Conservation (phyloP, 306 rosid genomes). For the Prinsepia uniflora region DNA sequence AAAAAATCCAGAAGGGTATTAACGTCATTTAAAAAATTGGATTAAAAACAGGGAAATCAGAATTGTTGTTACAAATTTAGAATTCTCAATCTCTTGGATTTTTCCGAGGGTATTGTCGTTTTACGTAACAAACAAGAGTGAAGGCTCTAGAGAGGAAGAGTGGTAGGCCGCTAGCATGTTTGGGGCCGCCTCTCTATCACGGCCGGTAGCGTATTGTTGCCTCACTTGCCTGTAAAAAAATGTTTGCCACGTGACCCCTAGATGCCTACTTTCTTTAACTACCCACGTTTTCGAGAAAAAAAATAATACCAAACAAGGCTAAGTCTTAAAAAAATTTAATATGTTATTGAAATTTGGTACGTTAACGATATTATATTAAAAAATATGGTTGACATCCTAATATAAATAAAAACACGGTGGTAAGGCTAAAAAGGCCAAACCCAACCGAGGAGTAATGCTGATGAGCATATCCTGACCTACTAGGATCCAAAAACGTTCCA, state of each 20-base stretch:
- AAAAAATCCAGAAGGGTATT: background rate
- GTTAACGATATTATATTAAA: no score
- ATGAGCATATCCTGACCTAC: background rate
- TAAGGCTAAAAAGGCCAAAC: no score
- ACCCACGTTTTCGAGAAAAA: no score
- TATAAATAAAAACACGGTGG: no score
- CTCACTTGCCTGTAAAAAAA: background rate
- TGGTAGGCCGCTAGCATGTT: background rate
- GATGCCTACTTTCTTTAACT: background rate
- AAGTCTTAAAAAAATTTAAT: no score
- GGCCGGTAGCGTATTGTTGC: background rate
- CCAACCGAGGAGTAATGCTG: no score
- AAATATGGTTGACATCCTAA: no score
- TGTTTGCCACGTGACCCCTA: constrained; percentile 12
- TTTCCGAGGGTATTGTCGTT: no score
- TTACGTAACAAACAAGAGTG: background rate
- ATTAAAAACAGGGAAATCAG: no score
- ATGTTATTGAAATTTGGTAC: no score
- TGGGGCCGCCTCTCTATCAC: background rate
- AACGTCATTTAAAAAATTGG: background rate
- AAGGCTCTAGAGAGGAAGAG: background rate
- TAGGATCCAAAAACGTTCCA: background rate
- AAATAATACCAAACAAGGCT: no score
- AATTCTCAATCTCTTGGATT: background rate
- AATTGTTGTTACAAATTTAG: background rate